Conservation (phyloP, 169 alveolate species). For the Sarcocystis neurona region DNA sequence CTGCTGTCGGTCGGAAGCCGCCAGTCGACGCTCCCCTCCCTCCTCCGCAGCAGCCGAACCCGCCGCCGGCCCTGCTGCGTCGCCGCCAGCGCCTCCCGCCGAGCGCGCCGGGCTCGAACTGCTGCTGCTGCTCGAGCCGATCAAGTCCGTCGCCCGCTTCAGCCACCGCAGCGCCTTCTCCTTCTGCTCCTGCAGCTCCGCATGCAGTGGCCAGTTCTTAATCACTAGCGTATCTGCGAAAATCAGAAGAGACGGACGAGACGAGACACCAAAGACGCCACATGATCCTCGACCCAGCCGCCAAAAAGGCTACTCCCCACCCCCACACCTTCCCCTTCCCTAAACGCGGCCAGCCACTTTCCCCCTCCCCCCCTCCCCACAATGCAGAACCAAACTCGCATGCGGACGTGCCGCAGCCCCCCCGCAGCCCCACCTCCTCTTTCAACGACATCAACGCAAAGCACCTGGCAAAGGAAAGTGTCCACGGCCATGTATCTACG, state of each 20-base stretch:
- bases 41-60: constrained; percentile 53
- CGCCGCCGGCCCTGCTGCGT: not conserved
- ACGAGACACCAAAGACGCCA: not conserved
- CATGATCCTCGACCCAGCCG: not conserved
- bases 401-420: no score
- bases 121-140: constrained; percentile 19
- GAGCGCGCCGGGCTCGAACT: not conserved
- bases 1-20: not conserved
- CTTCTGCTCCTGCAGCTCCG: constrained; percentile 56
- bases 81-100: not conserved
- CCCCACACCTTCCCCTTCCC: no score
- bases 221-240: constrained; percentile 54
- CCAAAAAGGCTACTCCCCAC: no score
- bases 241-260: not conserved
- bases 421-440: no score
- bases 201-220: constrained; percentile 63
- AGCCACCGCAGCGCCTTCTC: constrained; percentile 67
- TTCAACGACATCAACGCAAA: no score
- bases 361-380: no score
- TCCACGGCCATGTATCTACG: no score
- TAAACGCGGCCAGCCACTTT: not conserved
- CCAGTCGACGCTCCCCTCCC: not conserved
- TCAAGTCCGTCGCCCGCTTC: constrained; percentile 63
- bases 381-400: no score
- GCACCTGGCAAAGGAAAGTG: no score